Evolutionary conservation across 257 asterid genomes (phyloP).

Genomic region (Solanum pennellii): DNA sequence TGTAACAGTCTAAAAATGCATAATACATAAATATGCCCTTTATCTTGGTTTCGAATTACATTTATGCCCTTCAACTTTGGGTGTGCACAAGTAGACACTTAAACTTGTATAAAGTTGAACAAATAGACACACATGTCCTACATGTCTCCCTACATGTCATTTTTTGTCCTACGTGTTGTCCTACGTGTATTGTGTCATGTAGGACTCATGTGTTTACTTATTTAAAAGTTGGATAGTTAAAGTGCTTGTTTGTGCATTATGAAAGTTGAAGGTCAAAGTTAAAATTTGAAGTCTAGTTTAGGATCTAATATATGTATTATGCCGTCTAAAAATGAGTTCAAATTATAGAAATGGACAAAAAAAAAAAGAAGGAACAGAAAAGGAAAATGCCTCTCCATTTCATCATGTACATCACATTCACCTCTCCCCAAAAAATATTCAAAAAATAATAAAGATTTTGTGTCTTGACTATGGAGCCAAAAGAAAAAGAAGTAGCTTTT

Average conservation of each 20-base stretch:
- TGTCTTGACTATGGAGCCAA: background rate
- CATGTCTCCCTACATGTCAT: too few relatives aligned
- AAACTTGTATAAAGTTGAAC: too few relatives aligned
- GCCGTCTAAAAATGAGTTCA: background rate
- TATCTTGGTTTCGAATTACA: too few relatives aligned
- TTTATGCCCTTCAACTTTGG: too few relatives aligned
- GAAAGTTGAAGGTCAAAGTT: background rate
- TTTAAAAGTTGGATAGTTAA: background rate
- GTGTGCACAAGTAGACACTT: too few relatives aligned
- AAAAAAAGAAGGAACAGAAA: background rate
- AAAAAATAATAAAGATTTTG: background rate
- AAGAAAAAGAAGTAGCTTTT: background rate
- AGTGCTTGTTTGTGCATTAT: background rate
- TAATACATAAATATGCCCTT: too few relatives aligned
- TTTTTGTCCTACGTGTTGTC: too few relatives aligned
- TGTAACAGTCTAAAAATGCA: background rate
- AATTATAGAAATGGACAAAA: background rate
- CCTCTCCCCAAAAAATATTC: background rate
- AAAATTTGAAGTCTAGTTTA: background rate
- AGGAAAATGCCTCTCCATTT: background rate
- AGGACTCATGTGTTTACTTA: too few relatives aligned
- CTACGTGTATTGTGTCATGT: too few relatives aligned
- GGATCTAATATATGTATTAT: background rate
- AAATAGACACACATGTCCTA: too few relatives aligned
- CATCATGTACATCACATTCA: slow-evolving; percentile 11